These are phyloP conservation scores for Orbilia javanica DNA, from an alignment of 2,329 filamentous ascomycete genomes.

Conservation along the genomic window DNA sequence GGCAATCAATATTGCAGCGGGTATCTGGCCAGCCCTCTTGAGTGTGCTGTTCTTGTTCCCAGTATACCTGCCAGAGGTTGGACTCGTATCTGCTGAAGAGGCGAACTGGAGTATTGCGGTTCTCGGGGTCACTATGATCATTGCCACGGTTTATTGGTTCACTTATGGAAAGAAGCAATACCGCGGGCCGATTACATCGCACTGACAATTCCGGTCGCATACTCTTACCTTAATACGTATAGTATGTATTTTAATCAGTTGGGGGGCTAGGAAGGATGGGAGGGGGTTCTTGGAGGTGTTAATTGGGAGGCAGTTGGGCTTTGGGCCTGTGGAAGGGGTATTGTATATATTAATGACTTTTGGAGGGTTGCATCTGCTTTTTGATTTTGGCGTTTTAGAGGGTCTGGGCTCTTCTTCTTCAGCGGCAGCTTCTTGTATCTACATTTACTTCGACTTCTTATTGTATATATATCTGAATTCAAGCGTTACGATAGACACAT, in stretches of 20 bases:
- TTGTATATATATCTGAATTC: constrained; percentile 17
- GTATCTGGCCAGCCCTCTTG: constrained; percentile 55
- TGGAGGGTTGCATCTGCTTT: constrained; percentile 6
- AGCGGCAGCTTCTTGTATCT: constrained; percentile 27
- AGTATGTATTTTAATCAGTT: constrained; percentile 6
- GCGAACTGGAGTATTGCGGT: constrained; percentile 57
- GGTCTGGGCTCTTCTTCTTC: constrained; percentile 23
- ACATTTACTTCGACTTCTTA: not conserved
- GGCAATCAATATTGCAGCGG: constrained; percentile 45
- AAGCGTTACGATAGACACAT: not conserved
- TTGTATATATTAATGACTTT: constrained; percentile 43
- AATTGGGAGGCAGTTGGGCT: not conserved
- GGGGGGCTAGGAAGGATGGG: not conserved
- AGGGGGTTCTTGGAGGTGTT: not conserved
- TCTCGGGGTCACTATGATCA: constrained; percentile 39
- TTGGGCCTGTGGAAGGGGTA: constrained; percentile 2
- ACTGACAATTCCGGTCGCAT: constrained; percentile 34
- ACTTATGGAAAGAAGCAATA: constrained; percentile 52
- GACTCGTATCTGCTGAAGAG: constrained; percentile 49
- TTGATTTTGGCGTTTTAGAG: constrained; percentile 31
- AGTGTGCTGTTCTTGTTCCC: constrained; percentile 53
- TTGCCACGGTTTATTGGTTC: constrained; percentile 57
- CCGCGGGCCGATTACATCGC: constrained; percentile 46
- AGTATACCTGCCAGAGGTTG: constrained; percentile 46
- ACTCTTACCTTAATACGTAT: not conserved